Evolutionary conservation across 176 grass and related monocot species (phyloP), one percentile per base, ranked within the genome.

Genomic region (Hsuehochloa calcarea): DNA sequence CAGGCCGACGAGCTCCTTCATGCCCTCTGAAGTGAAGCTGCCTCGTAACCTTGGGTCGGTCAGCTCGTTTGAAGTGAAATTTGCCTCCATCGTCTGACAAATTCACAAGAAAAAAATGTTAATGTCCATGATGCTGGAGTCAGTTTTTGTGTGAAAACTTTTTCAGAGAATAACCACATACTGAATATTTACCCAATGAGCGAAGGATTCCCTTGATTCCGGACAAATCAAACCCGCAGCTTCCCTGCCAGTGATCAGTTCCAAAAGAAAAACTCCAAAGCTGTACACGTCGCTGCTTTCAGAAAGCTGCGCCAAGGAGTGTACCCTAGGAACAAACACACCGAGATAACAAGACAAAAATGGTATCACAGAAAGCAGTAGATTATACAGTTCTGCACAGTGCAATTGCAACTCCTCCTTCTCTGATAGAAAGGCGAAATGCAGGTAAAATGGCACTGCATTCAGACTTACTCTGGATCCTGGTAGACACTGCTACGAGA

Each of bases 201-300:
- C 82, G 2, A 95, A 49, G 50, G 77, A 54, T 64, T 82, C 84
- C 26, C 70, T 71, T 65, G 87, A 88, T 81, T 91, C 92, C 20
- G 75, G 26, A 71, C 27, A 38, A 56, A 91, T 34, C 74, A 92
- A 37, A 60, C 56, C 43, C 2, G 76, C 59, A 1, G 87, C 87
- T 54, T 97, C 82, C 62, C 82, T 81, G 69, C 93, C 96, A 16
- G 76, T 95, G 84, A 98, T 95, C 3, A 98, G 87, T 80, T 98
- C 96, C 60, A 95, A 70, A 83, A 98, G 91, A 75, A 98, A 98
- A 59, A 92, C 89, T 8, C 93, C 93, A 39, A 95, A 98, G 80
- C 89, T 95, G 84, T 95, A 95, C 72, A 98, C 91, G 70, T 98
- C 96, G 74, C 86, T 98, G 63, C 89, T 91, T 84, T 95, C 93